Base-by-base conservation (phyloP, 2,329 filamentous ascomycete species). In the Scedosporium aurantiacum region DNA sequence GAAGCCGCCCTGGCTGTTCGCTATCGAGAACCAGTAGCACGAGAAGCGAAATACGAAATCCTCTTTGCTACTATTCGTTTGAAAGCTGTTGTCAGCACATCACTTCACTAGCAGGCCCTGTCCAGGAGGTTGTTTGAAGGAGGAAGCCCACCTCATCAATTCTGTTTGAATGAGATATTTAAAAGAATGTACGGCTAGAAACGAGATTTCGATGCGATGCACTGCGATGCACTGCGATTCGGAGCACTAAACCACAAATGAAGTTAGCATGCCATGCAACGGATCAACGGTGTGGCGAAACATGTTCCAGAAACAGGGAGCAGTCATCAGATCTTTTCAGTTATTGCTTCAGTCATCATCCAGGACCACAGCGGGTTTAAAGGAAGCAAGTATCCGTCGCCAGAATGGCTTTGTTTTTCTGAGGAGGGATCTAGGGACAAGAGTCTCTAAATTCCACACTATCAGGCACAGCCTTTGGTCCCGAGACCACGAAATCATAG, bases 251-350 rank as follows among this genome's bases (percentile, higher is more conserved):
- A 27, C 12, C 50, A 54, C n/a, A 23, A 16, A 23, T 25, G 18
- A 25, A 27, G 50, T 54, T 25, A 54, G 50, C 50, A 27, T 27
- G 12, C 12, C 16, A 23, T 54, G 21, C 3, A 21, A 25, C 12
- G 7, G n/a, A 54, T 18, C 12, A 54, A 25, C 21, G 23, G 10
- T 23, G 3, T 54, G 23, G 27, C 21, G 23, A 28, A 25, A 54
- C 5, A 23, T 5, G 18, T 54, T 54, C 21, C n/a, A 47, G 10
- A 47, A 23, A n/a, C 21, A n/a, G 18, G 43, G 43, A 16, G 27
- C 23, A 18, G 32, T 56, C 50, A 40, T 61, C 60, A 61, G 60
- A 61, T 61, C 60, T 61, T 61, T 61, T 61, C 54, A 61, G 60
- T 47, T 61, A 45, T 43, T 50, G 43, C 16, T 57, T 57, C 40